Conservation (phyloP, 805 yeast genomes). For the Vanderwaltozyma tropicalis region DNA sequence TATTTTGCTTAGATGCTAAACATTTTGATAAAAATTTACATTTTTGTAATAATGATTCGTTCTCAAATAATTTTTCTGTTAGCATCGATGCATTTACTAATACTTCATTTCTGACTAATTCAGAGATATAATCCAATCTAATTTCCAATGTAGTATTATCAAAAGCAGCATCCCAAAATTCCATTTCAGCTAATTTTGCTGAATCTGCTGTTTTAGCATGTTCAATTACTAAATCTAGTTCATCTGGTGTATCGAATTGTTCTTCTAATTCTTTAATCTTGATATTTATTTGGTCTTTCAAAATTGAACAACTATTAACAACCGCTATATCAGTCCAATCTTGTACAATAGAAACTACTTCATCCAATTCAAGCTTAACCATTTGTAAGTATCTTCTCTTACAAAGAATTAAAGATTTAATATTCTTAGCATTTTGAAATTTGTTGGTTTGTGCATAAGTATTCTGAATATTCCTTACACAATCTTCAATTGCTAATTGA, state of each 20-base stretch:
- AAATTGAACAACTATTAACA: constrained; percentile 19
- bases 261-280: constrained; percentile 46
- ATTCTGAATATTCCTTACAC: constrained; percentile 33
- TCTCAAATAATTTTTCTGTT: constrained; percentile 38
- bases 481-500: constrained; percentile 31
- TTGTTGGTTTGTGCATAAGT: constrained; percentile 33
- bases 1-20: constrained; percentile 10
- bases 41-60: constrained; percentile 17
- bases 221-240: constrained; percentile 36
- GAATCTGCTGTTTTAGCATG: constrained; percentile 36
- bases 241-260: constrained; percentile 42
- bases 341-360: constrained; percentile 13
- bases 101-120: constrained; percentile 42
- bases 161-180: constrained; percentile 40
- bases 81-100: constrained; percentile 45
- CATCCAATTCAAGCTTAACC: constrained; percentile 33
- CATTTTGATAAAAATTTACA: constrained; percentile 19
- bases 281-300: constrained; percentile 25
- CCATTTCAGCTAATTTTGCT: constrained; percentile 40
- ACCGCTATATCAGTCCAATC: constrained; percentile 14
- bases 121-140: constrained; percentile 35
- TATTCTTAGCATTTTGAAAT: constrained; percentile 36
- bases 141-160: constrained; percentile 36
- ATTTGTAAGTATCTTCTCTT: constrained; percentile 34
- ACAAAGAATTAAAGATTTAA: constrained; percentile 29